Base-by-base conservation (phyloP, 257 asterid species). In the Solanum chaucha region DNA sequence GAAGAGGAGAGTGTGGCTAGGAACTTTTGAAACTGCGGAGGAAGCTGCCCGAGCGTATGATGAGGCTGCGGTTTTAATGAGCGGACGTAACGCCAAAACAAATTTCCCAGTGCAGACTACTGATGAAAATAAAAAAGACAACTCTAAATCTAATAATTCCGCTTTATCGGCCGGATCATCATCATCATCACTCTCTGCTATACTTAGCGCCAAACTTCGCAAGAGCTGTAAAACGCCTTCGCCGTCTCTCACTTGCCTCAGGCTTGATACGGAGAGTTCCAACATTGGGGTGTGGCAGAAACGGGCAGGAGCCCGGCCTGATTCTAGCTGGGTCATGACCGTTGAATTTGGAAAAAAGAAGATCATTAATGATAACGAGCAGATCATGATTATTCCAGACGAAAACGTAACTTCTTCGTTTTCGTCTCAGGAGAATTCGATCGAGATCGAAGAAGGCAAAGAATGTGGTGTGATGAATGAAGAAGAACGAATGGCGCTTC, bases 261-360 rank as follows among this genome's bases (percentile, higher is more conserved):
- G 93, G 91, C 91, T 93, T 5, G 95, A 93, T 90, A 92, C 91
- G 1, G 94, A 93, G 87, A 93, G 90, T 44, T 93, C 95, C 19
- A 90, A 89, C 68, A 93, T 93, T 13, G 95, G 95, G 10, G 94
- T 93, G 4, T 93, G 95, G 95, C 94, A 93, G 85, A 93, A 93
- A 71, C 90, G 92, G 1, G 95, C 95, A 12, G 94, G 95, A 5
- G 32, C 93, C 0, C 87, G 89, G 4, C 88, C 95, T 2, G 90
- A 87, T 64, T 90, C 94, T 5, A 90, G 67, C 26, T 93, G 95
- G 95, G 93, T 93, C 28, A 93, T 93, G 95, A 90, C 92, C 0
- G 95, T 93, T 8, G 94, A 93, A 89, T 88, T 93, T 2, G 90
- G 89, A 17, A 91, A 88, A 46, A 88, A 90, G 40, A 86, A 70